Base-by-base conservation (phyloP, 768 basidiomycete genomes). In the Imleria badia region DNA sequence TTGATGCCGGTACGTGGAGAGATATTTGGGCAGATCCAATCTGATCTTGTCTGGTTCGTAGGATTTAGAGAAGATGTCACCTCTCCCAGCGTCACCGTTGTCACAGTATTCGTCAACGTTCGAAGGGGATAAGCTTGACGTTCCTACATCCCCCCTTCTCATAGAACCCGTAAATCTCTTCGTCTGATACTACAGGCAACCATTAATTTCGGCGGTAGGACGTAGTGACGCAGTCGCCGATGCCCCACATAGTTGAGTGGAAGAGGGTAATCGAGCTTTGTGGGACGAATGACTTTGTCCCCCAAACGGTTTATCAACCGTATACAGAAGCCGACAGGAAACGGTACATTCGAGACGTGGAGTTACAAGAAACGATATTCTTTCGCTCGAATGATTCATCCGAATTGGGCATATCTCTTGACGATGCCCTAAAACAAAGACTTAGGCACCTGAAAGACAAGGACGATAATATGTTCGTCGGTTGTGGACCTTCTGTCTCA, bases 401-500 rank as follows among this genome's bases (percentile, higher is more conserved):
- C 1, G 83, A 83, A 58, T 80, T 75, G 55, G 89, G 89, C 14
- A 81, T 91, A 54, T 72, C 77, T 3, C 75, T 90, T 45, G 71
- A 73, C 12, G 89, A 91, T 60, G 87, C 85, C 10, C 63, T 89
- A 51, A 84, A 76, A 65, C 81, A 79, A 52, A 79, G 78, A 48
- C 81, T 85, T 42, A 78, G 76, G 63, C 73, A 78, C 38, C 75
- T 91, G 31, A 66, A 66, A 19, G 74, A 77, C 54, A 82, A 82
- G 30, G 87, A 89, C 38, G 81, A 85, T 55, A 74, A 74, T 6
- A 87, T 91, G 65, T 90, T 91, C 58, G 75, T 81, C 61, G 77
- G 83, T 5, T 82, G 89, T 40, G 89, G 89, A 4, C 89, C 89
- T 9, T 89, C 87, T 39, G 86, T 91, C 34, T 91, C 89, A 2